Conservation (phyloP, 2,329 filamentous ascomycete species). For the Fusarium temperatum region DNA sequence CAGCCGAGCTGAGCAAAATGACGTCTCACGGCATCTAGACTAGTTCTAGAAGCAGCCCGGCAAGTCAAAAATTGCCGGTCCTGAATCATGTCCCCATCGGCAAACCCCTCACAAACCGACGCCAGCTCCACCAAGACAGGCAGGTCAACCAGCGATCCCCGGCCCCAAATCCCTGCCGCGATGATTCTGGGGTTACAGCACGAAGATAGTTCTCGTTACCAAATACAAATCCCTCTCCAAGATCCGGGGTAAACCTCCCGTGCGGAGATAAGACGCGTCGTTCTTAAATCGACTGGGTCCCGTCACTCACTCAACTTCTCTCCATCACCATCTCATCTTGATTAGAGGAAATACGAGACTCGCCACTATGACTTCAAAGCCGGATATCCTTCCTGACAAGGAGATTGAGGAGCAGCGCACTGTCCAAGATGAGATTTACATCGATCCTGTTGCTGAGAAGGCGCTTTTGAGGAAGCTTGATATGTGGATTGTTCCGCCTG, state of each 20-base stretch:
- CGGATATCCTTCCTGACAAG: slow-evolving; percentile 15
- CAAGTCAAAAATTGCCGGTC: slow-evolving; percentile 15
- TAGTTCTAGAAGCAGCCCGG: neutral
- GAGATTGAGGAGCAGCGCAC: slow-evolving; percentile 34
- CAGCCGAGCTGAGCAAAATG: neutral
- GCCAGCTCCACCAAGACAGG: slow-evolving; percentile 12
- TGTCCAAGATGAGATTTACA: slow-evolving; percentile 34
- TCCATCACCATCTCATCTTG: neutral
- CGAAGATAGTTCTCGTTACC: slow-evolving; percentile 2
- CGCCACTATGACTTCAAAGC: slow-evolving; percentile 30
- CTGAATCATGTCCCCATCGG: slow-evolving; percentile 23
- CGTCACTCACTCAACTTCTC: neutral
- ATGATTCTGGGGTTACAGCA: slow-evolving; percentile 24
- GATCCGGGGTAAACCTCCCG: slow-evolving; percentile 23
- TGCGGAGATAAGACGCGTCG: slow-evolving; percentile 29
- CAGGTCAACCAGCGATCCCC: slow-evolving; percentile 12
- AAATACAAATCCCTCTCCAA: slow-evolving; percentile 2
- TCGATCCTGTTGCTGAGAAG: slow-evolving; percentile 45
- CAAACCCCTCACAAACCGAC: slow-evolving; percentile 29
- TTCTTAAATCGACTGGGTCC: slow-evolving; percentile 27
- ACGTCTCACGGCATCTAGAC: neutral
- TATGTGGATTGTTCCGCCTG: slow-evolving; percentile 67
- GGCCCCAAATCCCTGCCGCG: neutral
- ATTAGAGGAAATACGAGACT: neutral
- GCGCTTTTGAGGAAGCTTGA: slow-evolving; percentile 68